A percentile compares a stretch with the other conserved stretches of the same genome.
Conservation (phyloP, 441 rosid genomes). For the Gossypium lobatum region DNA sequence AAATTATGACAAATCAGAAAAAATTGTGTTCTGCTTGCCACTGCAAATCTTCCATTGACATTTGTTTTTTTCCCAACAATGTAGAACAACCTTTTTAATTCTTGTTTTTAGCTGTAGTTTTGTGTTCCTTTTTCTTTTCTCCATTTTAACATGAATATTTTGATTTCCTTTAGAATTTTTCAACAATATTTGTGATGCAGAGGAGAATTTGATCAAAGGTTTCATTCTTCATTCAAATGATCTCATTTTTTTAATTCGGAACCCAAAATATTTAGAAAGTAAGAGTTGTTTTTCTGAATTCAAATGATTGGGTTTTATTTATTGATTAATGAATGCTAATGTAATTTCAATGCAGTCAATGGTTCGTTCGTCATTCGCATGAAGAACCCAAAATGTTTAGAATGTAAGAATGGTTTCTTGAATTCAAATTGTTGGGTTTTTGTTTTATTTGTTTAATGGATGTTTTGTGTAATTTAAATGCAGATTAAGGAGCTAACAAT, state of each 20-base stretch:
- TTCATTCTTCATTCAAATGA: background rate
- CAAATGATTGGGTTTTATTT: background rate
- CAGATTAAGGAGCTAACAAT: constrained; percentile 23
- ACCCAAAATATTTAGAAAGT: background rate
- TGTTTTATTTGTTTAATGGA: constrained; percentile 6
- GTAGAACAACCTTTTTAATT: background rate
- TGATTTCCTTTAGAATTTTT: background rate
- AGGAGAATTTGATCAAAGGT: constrained; percentile 6
- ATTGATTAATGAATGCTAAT: background rate
- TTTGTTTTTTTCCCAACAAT: background rate
- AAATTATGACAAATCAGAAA: background rate
- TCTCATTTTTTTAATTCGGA: background rate
- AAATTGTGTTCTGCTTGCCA: background rate
- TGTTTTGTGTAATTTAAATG: constrained; percentile 24
- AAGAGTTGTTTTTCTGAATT: background rate
- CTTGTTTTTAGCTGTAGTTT: background rate
- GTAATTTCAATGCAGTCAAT: constrained; percentile 25
- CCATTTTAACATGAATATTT: background rate
- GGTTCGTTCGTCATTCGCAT: background rate
- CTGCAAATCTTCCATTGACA: background rate
- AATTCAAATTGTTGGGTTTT: background rate
- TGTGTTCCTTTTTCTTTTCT: background rate
- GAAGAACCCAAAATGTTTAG: background rate
- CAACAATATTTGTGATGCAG: constrained; percentile 12
- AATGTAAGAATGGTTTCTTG: background rate